phyloP scores from a whole-genome alignment of 257 asterid genomes.

The Oldenlandia corymbosa region DNA sequence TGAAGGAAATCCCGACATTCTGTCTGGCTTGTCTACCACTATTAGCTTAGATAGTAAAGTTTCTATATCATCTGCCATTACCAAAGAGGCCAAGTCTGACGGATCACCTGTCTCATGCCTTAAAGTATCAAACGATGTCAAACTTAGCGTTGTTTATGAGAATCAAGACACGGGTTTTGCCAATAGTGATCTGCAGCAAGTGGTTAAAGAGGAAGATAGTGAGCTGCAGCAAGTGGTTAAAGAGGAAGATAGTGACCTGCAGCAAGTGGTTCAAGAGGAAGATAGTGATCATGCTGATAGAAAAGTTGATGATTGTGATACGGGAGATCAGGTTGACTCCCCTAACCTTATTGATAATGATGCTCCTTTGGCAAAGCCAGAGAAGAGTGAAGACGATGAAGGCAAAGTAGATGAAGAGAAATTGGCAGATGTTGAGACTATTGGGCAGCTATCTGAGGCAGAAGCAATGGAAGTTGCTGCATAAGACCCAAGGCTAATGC shows the following conservation, averaged over 20 bases:
- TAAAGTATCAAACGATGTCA: conserved; percentile 28
- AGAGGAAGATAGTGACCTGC: conserved; percentile 21
- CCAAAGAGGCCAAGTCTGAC: conserved; percentile 42
- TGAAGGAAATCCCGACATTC: conserved; percentile 55
- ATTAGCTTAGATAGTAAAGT: conserved; percentile 46
- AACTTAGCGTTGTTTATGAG: conserved; percentile 43
- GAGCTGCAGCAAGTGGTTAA: conserved; percentile 22
- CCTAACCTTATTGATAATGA: conserved; percentile 14
- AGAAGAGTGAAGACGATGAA: conserved; percentile 15
- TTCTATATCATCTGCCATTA: conserved; percentile 38
- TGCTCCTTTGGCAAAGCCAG: conserved; percentile 12
- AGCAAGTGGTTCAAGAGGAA: conserved; percentile 15
- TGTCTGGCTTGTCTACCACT: conserved; percentile 41
- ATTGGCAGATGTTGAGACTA: conserved; percentile 40
- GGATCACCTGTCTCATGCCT: conserved; percentile 36
- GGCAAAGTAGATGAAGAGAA: conserved; percentile 34
- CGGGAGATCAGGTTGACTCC: no score
- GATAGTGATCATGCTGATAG: conserved; percentile 24
- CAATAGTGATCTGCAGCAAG: conserved; percentile 33
- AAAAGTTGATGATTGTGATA: no score
- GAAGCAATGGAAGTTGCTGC: conserved; percentile 34
- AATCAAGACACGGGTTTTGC: conserved; percentile 36
- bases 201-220: conserved; percentile 28
- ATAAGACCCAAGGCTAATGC: neutral
- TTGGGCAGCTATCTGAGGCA: conserved; percentile 36